Evolutionary conservation across 225 moss, liverwort and hornwort genomes (phyloP).

Genomic region (Marchantia paleacea): DNA sequence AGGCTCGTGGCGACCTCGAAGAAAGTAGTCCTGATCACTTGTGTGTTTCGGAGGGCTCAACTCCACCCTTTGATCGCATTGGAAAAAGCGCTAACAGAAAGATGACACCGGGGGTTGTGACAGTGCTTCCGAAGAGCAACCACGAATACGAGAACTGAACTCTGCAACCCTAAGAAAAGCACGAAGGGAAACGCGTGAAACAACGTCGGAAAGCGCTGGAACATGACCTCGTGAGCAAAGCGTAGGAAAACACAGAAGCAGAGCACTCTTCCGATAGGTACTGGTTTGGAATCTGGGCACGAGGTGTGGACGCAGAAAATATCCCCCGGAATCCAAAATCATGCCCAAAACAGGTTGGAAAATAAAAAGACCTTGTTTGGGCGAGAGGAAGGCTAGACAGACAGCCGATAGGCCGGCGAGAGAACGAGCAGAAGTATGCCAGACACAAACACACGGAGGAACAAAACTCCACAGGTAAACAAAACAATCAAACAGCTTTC

Average conservation of each 20-base stretch:
- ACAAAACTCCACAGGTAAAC: neutral
- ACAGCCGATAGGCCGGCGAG: slow-evolving; percentile 15
- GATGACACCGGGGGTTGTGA: neutral
- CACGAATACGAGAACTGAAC: neutral
- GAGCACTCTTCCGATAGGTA: neutral
- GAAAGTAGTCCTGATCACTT: neutral
- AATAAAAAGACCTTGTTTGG: neutral
- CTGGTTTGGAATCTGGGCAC: neutral
- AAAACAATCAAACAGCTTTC: neutral
- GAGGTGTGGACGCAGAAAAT: neutral
- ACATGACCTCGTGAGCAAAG: neutral
- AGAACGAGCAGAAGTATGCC: slow-evolving; percentile 5
- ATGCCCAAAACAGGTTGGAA: neutral
- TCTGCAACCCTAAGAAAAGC: slow-evolving; percentile 13
- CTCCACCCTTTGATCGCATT: neutral
- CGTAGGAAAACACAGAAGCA: neutral
- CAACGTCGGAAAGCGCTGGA: neutral
- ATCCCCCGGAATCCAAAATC: slow-evolving; percentile 8
- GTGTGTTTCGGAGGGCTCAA: neutral
- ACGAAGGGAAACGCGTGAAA: neutral
- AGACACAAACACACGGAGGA: slow-evolving; percentile 2
- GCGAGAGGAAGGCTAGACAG: neutral
- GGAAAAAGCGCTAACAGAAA: neutral
- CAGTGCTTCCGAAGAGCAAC: neutral
- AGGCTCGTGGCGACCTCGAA: neutral